These are phyloP conservation scores for Ramaria sp. DNA, from an alignment of 768 basidiomycete genomes.

Conservation along the genomic window DNA sequence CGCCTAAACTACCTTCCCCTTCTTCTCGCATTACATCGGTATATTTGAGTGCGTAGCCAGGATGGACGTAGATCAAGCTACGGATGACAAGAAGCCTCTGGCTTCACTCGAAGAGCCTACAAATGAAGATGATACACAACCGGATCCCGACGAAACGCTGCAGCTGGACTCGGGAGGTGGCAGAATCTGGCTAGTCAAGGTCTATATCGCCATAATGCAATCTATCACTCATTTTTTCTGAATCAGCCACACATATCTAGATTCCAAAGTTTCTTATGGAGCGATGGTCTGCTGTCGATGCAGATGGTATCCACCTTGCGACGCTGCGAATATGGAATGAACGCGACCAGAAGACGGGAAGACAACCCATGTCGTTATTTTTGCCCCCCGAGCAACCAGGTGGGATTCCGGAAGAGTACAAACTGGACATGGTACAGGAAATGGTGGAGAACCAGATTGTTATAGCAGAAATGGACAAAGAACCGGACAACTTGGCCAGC, in stretches of 20 bases:
- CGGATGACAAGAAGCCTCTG: constrained; percentile 65
- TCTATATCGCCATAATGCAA: constrained; percentile 22
- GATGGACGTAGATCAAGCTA: no score
- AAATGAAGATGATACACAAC: constrained; percentile 53
- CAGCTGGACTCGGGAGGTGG: constrained; percentile 68
- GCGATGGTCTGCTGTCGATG: constrained; percentile 67
- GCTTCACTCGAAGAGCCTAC: constrained; percentile 35
- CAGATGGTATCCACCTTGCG: constrained; percentile 72
- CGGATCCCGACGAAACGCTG: constrained; percentile 75
- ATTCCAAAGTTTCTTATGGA: constrained; percentile 83
- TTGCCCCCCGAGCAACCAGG: constrained; percentile 17
- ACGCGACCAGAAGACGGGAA: constrained; percentile 30
- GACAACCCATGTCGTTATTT: constrained; percentile 52
- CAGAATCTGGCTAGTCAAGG: constrained; percentile 81
- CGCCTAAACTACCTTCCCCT: no score
- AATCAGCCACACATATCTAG: constrained; percentile 26
- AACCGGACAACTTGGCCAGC: constrained; percentile 32
- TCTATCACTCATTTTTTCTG: constrained; percentile 2
- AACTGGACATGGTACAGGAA: constrained; percentile 81
- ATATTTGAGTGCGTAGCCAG: no score
- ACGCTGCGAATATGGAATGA: constrained; percentile 70
- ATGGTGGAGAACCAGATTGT: constrained; percentile 79
- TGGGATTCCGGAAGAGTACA: constrained; percentile 50
- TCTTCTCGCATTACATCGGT: no score
- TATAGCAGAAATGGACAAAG: constrained; percentile 74